Conservation (phyloP, 2,329 filamentous ascomycete genomes). For the Fusarium pseudoanthophilum region DNA sequence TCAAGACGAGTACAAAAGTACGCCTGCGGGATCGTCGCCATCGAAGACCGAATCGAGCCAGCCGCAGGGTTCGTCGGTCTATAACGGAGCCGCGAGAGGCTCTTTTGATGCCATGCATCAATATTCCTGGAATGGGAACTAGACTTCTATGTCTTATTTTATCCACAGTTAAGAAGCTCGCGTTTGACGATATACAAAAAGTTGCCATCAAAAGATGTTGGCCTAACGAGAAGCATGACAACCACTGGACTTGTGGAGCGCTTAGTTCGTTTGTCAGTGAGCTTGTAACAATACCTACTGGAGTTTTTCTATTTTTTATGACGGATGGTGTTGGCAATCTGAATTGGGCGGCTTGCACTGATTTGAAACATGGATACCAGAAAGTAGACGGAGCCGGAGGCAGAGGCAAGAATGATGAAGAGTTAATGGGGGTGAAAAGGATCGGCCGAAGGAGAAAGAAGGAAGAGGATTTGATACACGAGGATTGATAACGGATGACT, state of each 20-base stretch:
- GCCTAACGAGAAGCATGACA: conserved; percentile 36
- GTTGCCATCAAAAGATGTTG: conserved; percentile 31
- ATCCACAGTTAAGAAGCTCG: conserved; percentile 22
- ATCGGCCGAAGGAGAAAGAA: conserved; percentile 6
- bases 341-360: conserved; percentile 39
- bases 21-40: conserved; percentile 42
- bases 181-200: conserved; percentile 39
- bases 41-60: conserved; percentile 52
- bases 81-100: conserved; percentile 53
- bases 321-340: conserved; percentile 43
- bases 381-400: conserved; percentile 32
- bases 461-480: conserved; percentile 21
- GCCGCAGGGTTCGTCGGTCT: conserved; percentile 54
- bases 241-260: conserved; percentile 36
- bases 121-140: conserved; percentile 68
- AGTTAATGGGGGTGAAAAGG: conserved; percentile 22
- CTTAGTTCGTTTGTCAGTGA: conserved; percentile 39
- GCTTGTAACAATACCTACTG: conserved; percentile 44
- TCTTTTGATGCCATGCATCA: conserved; percentile 64
- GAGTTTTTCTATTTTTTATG: conserved; percentile 36
- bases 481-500: conserved; percentile 29
- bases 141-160: conserved; percentile 25
- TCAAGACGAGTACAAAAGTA: conserved; percentile 59
- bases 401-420: conserved; percentile 5
- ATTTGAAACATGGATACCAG: conserved; percentile 36